Percentiles rank a stretch among this genome's conserved stretches.
Evolutionary conservation across 495 filamentous ascomycete genomes (phyloP).

Genomic region (Xeromyces bisporus): DNA sequence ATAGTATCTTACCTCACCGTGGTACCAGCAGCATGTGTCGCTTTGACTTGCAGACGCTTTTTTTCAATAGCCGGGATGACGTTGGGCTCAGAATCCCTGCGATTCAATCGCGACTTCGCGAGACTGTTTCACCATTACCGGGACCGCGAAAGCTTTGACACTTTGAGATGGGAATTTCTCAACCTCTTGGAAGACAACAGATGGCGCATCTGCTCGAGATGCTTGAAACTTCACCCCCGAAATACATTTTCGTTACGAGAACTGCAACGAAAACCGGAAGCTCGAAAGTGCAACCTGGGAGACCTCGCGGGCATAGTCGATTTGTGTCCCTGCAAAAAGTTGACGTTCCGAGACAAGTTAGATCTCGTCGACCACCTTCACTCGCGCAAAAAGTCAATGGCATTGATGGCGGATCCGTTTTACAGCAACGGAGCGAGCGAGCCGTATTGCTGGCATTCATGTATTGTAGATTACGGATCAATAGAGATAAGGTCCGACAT

Average conservation of each 20-base stretch:
- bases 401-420: slow-evolving; percentile 10
- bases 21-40: slow-evolving; percentile 24
- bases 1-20: slow-evolving; percentile 24
- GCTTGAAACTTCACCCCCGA: slow-evolving; percentile 28
- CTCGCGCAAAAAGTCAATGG: slow-evolving; percentile 15
- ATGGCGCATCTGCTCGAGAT: slow-evolving; percentile 28
- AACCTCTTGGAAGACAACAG: slow-evolving; percentile 21
- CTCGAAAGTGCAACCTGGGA: slow-evolving; percentile 24
- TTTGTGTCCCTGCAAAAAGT: slow-evolving; percentile 30
- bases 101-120: slow-evolving; percentile 28
- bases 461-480: slow-evolving; percentile 25
- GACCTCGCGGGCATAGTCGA: slow-evolving; percentile 27
- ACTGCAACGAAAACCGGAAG: slow-evolving; percentile 19
- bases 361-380: slow-evolving; percentile 21
- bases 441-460: slow-evolving; percentile 29
- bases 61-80: slow-evolving; percentile 21
- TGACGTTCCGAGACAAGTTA: slow-evolving; percentile 28
- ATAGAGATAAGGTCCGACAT: slow-evolving; percentile 22
- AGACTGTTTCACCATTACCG: slow-evolving; percentile 30
- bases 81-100: slow-evolving; percentile 20
- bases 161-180: slow-evolving; percentile 27
- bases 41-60: slow-evolving; percentile 29
- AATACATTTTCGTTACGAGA: slow-evolving; percentile 20
- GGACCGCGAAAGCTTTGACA: slow-evolving; percentile 24
- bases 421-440: slow-evolving; percentile 17